Evolutionary conservation across 331 rosid species (phyloP), one percentile per base, ranked within the genome.

Genomic region (Phaseolus coccineus): DNA sequence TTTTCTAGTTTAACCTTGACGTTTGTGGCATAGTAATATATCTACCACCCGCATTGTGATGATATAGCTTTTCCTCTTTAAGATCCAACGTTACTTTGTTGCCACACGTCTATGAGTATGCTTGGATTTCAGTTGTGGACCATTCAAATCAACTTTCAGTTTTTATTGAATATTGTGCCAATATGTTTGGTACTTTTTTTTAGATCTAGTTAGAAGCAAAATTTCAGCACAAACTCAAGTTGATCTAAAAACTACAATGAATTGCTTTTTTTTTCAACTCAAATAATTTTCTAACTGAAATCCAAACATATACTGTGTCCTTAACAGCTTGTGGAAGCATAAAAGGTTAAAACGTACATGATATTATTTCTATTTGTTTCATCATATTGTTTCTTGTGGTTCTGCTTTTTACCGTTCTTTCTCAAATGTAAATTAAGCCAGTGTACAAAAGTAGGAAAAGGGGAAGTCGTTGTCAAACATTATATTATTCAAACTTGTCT

Each of bases 371-470:
- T 11, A 7, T 63, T 6, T 46, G 47, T 63, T 71, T 33, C 4
- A 61, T 71, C 63, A 15, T 35, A 33, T 64, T 35, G 66, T 72
- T 77, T 57, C 71, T 72, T 77, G 58, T 19, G 56, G 24, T 28
- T 78, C n/a, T 69, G 57, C 42, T 24, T 47, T 68, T 30, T 68
- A 19, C 53, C 25, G 0, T 2, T 67, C 69, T 65, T 64, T 37
- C 65, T 65, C 46, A 28, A 37, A 11, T 15, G 73, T 64, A 56
- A 67, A 56, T 65, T n/a, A 25, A 50, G 57, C 3, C 16, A 7
- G 22, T 55, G 6, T 42, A 51, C 74, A 51, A 25, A 39, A 51
- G 62, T 37, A 57, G 81, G 11, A 47, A 28, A 5, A n/a, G 56
- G 67, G 31, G 16, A 25, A 65, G 51, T 47, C 71, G n/a, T 68